These are phyloP conservation scores for Geotrichum fermentans DNA, from an alignment of 1,139 yeast species.

Conservation along the genomic window DNA sequence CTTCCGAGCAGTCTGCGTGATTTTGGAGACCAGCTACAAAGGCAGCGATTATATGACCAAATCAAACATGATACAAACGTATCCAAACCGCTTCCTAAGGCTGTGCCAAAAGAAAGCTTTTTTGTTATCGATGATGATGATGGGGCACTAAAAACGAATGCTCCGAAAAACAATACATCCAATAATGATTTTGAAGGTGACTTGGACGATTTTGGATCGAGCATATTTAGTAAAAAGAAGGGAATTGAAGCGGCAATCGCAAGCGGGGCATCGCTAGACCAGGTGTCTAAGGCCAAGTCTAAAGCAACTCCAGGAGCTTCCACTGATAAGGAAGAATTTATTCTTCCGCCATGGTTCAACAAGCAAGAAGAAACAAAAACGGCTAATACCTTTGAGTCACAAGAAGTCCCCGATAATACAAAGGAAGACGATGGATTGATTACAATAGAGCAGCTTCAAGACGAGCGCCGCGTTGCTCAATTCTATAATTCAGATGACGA, in stretches of 20 bases:
- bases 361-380: constrained; percentile 1
- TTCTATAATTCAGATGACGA: constrained; percentile 24
- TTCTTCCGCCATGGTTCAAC: constrained; percentile 13
- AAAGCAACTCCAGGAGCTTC: background rate
- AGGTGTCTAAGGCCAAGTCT: background rate
- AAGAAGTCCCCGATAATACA: too few relatives aligned
- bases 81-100: background rate
- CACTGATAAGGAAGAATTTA: background rate
- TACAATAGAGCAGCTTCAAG: constrained; percentile 2
- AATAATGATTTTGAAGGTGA: constrained; percentile 2
- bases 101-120: constrained; percentile 6
- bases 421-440: constrained; percentile 41
- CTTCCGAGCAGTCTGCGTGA: constrained; percentile 27
- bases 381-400: constrained; percentile 1
- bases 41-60: constrained; percentile 28
- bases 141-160: background rate
- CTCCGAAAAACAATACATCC: background rate
- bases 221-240: constrained; percentile 11
- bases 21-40: constrained; percentile 29
- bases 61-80: constrained; percentile 14
- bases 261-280: background rate
- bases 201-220: constrained; percentile 6
- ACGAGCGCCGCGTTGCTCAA: constrained; percentile 10
- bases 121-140: constrained; percentile 15
- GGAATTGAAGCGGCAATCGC: background rate